These are phyloP conservation scores for Naganishia friedmannii DNA, from an alignment of 768 basidiomycete genomes.

Conservation along the genomic window DNA sequence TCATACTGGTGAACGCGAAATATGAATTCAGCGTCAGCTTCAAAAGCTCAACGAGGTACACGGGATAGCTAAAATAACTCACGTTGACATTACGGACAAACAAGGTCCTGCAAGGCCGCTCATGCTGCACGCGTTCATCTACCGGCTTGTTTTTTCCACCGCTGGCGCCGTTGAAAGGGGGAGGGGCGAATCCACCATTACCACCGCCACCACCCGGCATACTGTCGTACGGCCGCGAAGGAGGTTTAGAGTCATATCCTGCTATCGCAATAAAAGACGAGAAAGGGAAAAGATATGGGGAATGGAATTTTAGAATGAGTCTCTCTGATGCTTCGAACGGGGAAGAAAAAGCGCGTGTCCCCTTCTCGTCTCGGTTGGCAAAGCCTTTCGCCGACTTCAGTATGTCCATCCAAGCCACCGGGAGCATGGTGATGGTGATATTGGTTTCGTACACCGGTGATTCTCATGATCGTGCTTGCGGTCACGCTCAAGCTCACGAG, in stretches of 20 bases:
- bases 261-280: neutral
- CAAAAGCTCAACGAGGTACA: neutral
- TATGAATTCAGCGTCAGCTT: neutral
- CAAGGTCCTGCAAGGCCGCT: conserved; percentile 89
- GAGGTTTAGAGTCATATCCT: neutral
- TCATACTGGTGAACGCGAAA: conserved; percentile 46
- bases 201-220: neutral
- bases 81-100: conserved; percentile 99
- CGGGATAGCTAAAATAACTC: conserved; percentile 54
- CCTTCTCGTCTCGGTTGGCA: neutral
- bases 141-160: conserved; percentile 61
- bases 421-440: neutral
- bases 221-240: neutral
- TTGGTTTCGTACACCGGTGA: too few species aligned
- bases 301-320: neutral
- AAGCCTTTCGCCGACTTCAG: too few species aligned
- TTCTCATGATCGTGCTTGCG: neutral
- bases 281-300: neutral
- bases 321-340: neutral
- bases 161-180: neutral
- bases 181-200: neutral
- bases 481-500: neutral
- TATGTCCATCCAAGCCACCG: neutral
- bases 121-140: conserved; percentile 87
- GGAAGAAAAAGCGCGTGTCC: neutral